These are phyloP conservation scores for Sanchytrium tribonematis DNA, from an alignment of 371 early-diverging fungal genomes.

Conservation along the genomic window DNA sequence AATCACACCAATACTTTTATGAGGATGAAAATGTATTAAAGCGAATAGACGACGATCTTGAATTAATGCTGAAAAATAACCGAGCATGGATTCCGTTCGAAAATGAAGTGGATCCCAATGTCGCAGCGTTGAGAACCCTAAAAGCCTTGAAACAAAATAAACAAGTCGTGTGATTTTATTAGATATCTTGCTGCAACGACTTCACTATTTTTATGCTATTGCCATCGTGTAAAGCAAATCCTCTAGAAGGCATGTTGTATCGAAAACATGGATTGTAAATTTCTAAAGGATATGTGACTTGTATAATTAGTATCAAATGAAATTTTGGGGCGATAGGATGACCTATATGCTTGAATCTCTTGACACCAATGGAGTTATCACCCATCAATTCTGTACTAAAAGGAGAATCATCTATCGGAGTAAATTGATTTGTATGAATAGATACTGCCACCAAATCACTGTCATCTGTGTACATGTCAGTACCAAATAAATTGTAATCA, in stretches of 20 bases:
- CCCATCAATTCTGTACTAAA: background rate
- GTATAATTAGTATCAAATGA: background rate
- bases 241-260: background rate
- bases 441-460: background rate
- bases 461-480: background rate
- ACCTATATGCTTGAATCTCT: background rate
- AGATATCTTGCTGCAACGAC: too few relatives aligned
- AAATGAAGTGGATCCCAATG: background rate
- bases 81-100: background rate
- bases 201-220: background rate
- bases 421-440: background rate
- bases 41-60: background rate
- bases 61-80: background rate
- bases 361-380: background rate
- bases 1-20: background rate
- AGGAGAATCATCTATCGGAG: background rate
- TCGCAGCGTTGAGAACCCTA: background rate
- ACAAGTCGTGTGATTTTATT: too few relatives aligned
- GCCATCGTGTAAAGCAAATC: background rate
- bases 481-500: background rate
- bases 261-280: background rate
- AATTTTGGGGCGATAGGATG: background rate
- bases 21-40: background rate
- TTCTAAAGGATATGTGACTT: background rate
- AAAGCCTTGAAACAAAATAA: background rate